A percentile compares a stretch with the other conserved stretches of the same genome.
phyloP scores from a whole-genome alignment of 768 basidiomycete species.

The Suillus clintonianus region DNA sequence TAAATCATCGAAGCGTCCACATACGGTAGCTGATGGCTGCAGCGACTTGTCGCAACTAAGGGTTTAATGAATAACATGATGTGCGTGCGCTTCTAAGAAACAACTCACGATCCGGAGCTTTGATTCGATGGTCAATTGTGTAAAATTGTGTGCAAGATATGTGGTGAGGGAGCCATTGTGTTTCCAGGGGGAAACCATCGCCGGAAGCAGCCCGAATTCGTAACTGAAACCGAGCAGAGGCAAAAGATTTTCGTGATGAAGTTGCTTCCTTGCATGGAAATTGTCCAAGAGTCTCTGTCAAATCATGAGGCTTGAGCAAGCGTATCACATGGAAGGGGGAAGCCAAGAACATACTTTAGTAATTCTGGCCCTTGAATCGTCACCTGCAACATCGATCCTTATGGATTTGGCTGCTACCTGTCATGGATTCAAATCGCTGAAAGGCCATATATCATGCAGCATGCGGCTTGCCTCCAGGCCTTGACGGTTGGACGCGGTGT shows the following conservation, averaged over 20 bases:
- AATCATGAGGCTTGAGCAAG: neutral
- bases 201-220: constrained; percentile 18
- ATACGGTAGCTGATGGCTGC: constrained; percentile 22
- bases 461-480: neutral
- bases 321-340: neutral
- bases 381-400: neutral
- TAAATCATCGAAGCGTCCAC: neutral
- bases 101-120: constrained; percentile 18
- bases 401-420: constrained; percentile 3
- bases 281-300: constrained; percentile 15
- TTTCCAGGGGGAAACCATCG: constrained; percentile 22
- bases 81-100: neutral
- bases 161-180: constrained; percentile 20
- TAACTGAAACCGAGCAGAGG: constrained; percentile 17
- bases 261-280: constrained; percentile 18
- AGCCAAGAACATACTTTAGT: neutral
- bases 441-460: neutral
- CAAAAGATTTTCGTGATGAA: constrained; percentile 21
- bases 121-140: constrained; percentile 2
- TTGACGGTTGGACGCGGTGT: neutral
- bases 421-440: neutral
- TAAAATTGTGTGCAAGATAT: constrained; percentile 18
- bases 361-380: neutral
- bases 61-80: neutral
- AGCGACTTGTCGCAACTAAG: constrained; percentile 8